A percentile compares a stretch with the other conserved stretches of the same genome.
Evolutionary conservation across 306 rosid species (phyloP).

Genomic region (Cicer cuneatum): DNA sequence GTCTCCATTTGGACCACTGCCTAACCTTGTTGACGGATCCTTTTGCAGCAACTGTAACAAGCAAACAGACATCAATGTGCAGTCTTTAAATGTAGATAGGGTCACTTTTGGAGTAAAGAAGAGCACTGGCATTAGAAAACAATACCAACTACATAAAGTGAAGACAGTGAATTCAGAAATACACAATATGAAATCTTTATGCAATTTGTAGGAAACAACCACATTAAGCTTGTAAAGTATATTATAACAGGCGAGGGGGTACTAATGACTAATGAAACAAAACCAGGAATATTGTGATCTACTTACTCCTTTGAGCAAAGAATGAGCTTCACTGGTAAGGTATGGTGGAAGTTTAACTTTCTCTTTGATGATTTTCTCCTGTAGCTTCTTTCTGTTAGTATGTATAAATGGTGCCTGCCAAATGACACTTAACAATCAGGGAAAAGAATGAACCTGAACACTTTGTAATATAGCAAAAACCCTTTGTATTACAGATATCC

Average conservation of each 20-base stretch:
- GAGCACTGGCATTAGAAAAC: not conserved
- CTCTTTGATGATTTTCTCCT: slow-evolving; percentile 89
- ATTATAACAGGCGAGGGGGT: not conserved
- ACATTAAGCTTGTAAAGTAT: not conserved
- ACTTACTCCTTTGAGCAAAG: slow-evolving; percentile 94
- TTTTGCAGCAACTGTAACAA: slow-evolving; percentile 78
- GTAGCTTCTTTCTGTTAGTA: slow-evolving; percentile 88
- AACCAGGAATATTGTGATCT: slow-evolving; percentile 1
- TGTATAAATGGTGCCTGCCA: slow-evolving; percentile 91
- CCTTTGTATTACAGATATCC: slow-evolving; percentile 20
- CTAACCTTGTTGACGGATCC: slow-evolving; percentile 82
- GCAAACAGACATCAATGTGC: slow-evolving; percentile 30
- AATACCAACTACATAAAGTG: not conserved
- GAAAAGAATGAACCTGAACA: not conserved
- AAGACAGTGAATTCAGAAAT: not conserved
- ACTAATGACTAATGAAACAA: not conserved
- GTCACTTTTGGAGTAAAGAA: slow-evolving; percentile 10
- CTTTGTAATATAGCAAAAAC: slow-evolving; percentile 30
- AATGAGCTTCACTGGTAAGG: slow-evolving; percentile 83
- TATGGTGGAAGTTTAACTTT: slow-evolving; percentile 83
- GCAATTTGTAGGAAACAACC: not conserved
- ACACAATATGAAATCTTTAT: not conserved
- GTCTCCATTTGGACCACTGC: slow-evolving; percentile 82
- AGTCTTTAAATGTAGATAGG: slow-evolving; percentile 17
- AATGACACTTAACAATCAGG: slow-evolving; percentile 26